phyloP scores from a whole-genome alignment of 805 yeast species.

The Wickerhamiella siamensis region DNA sequence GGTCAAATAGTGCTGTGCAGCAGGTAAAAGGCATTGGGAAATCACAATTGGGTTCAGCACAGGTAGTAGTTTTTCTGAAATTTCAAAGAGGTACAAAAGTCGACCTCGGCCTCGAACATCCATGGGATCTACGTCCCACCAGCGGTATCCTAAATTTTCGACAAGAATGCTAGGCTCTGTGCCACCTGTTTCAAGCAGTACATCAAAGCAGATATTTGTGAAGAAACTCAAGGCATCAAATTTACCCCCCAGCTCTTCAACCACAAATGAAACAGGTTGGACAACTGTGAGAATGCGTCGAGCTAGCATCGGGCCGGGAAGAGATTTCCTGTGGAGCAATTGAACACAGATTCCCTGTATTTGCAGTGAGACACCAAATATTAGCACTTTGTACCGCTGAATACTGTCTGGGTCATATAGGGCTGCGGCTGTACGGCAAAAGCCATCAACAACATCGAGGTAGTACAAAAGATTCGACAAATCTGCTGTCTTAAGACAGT shows the following conservation, averaged over 20 bases:
- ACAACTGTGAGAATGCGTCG: constrained; percentile 1
- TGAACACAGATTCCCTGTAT: constrained; percentile 7
- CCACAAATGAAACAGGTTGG: constrained; percentile 5
- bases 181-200: constrained; percentile 1
- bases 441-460: constrained; percentile 1
- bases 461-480: background rate
- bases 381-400: constrained; percentile 3
- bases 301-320: background rate
- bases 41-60: constrained; percentile 3
- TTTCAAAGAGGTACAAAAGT: constrained; percentile 12
- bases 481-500: background rate
- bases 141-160: background rate
- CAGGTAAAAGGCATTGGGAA: constrained; percentile 8
- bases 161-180: background rate
- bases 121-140: background rate
- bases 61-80: constrained; percentile 13
- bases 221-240: constrained; percentile 7
- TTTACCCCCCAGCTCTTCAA: constrained; percentile 4
- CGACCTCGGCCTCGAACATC: constrained; percentile 7
- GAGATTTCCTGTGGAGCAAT: constrained; percentile 6
- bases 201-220: constrained; percentile 5
- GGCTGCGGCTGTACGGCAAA: constrained; percentile 1
- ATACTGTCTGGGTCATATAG: background rate
- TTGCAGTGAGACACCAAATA: constrained; percentile 9
- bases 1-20: constrained; percentile 9